A percentile compares a stretch with the other conserved stretches of the same genome.
Evolutionary conservation across 352 stramenopile genomes (phyloP).

Genomic region (Hyaloperonospora arabidopsidis): DNA sequence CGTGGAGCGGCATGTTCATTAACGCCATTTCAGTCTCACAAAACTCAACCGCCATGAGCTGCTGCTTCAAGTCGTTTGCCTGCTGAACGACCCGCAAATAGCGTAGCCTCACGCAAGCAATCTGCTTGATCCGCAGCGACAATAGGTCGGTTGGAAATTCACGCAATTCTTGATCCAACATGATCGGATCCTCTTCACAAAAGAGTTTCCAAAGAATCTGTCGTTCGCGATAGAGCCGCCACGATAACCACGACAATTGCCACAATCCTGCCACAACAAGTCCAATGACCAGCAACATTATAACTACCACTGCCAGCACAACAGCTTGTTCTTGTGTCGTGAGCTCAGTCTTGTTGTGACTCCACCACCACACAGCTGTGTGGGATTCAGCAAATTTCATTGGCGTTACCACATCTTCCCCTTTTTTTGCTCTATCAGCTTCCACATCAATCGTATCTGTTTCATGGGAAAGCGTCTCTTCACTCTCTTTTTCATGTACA

Average conservation of each 20-base stretch:
- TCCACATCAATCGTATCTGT: conserved; percentile 12
- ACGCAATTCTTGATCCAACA: conserved; percentile 28
- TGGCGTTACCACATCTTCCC: conserved; percentile 8
- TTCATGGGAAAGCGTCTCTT: conserved; percentile 1
- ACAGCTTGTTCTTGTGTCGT: conserved; percentile 49
- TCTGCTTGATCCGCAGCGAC: conserved; percentile 40
- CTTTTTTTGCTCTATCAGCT: conserved; percentile 3
- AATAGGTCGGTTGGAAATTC: conserved; percentile 28
- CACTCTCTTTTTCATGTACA: conserved; percentile 4
- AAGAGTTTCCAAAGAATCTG: conserved; percentile 40
- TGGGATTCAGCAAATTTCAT: conserved; percentile 23
- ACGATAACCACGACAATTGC: conserved; percentile 30
- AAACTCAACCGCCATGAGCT: conserved; percentile 36
- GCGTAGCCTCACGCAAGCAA: conserved; percentile 38
- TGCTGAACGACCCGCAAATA: conserved; percentile 38
- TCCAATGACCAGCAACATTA: conserved; percentile 30
- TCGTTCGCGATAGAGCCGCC: conserved; percentile 37
- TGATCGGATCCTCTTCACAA: conserved; percentile 13
- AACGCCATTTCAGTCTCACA: conserved; percentile 35
- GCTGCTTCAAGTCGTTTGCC: conserved; percentile 28
- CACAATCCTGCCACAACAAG: conserved; percentile 11
- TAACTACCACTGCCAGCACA: conserved; percentile 50
- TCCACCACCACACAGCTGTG: conserved; percentile 42
- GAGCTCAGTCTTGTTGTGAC: conserved; percentile 38
- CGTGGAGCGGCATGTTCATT: conserved; percentile 28